Conservation (phyloP, 352 stramenopile genomes). For the Pythium phragmitis region DNA sequence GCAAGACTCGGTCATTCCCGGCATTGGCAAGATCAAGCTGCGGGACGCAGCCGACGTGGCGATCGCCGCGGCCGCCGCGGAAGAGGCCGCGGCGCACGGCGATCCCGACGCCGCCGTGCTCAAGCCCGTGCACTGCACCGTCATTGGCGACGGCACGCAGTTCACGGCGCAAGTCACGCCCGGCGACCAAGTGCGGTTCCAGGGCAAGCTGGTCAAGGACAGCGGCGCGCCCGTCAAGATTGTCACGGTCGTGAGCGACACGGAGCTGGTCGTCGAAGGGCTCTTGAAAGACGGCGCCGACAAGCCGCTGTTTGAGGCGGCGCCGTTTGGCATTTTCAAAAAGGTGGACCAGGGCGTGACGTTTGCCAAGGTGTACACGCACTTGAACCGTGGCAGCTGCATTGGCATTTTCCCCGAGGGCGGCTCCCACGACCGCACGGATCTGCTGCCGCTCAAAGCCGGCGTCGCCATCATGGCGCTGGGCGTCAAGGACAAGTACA, state of each 20-base stretch:
- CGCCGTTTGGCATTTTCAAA: slow-evolving; percentile 87
- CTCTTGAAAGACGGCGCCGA: slow-evolving; percentile 40
- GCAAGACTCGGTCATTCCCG: slow-evolving; percentile 88
- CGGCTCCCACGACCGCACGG: slow-evolving; percentile 96
- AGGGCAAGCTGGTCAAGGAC: slow-evolving; percentile 77
- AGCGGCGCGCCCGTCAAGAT: slow-evolving; percentile 85
- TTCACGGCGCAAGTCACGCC: slow-evolving; percentile 74
- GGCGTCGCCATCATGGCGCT: slow-evolving; percentile 98
- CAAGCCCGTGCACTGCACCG: slow-evolving; percentile 32
- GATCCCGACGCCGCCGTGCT: neutral
- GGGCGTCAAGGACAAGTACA: slow-evolving; percentile 95
- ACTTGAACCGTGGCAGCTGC: slow-evolving; percentile 87
- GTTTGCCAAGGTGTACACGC: slow-evolving; percentile 91
- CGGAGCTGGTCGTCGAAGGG: slow-evolving; percentile 67
- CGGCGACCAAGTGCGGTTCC: slow-evolving; percentile 78
- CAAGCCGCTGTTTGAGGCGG: slow-evolving; percentile 38
- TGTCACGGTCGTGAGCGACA: slow-evolving; percentile 81
- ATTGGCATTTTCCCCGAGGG: slow-evolving; percentile 98
- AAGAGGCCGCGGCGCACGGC: slow-evolving; percentile 15
- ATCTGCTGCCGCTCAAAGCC: slow-evolving; percentile 96
- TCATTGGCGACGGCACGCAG: slow-evolving; percentile 66
- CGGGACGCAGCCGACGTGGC: slow-evolving; percentile 29
- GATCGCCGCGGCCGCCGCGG: slow-evolving; percentile 8
- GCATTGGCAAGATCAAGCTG: slow-evolving; percentile 69
- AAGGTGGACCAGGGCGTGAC: slow-evolving; percentile 92